Percentiles rank a stretch among this genome's conserved stretches.
Conservation (phyloP, 2,329 filamentous ascomycete genomes). For the Cadophora luteo-olivacea region DNA sequence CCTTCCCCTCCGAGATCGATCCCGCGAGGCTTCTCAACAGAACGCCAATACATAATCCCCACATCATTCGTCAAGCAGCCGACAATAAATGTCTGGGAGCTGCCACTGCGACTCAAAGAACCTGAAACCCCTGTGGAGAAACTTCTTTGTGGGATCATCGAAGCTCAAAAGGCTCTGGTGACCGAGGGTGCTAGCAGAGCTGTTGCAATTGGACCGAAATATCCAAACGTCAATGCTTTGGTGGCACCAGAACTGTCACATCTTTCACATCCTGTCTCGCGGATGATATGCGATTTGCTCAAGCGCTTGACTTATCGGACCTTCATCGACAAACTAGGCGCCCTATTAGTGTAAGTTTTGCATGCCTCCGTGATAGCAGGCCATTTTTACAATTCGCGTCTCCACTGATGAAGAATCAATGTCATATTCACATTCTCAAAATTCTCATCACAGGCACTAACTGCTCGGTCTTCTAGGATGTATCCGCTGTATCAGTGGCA, state of each 20-base stretch:
- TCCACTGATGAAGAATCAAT: too few relatives aligned
- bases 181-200: neutral
- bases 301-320: conserved; percentile 8
- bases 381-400: too few relatives aligned
- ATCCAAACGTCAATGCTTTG: conserved; percentile 4
- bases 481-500: conserved; percentile 20
- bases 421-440: too few relatives aligned
- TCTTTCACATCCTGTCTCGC: conserved; percentile 2
- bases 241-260: conserved; percentile 1
- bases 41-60: neutral
- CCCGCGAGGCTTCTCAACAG: neutral
- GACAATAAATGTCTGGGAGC: conserved; percentile 9
- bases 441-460: neutral
- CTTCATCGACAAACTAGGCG: conserved; percentile 8
- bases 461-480: neutral
- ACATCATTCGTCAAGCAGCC: conserved; percentile 14
- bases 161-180: neutral
- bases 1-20: neutral
- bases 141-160: conserved; percentile 8
- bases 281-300: conserved; percentile 7
- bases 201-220: neutral
- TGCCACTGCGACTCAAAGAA: neutral
- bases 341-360: conserved; percentile 10
- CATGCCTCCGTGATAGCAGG: neutral
- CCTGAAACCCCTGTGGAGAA: neutral